Percentiles rank a stretch among this genome's conserved stretches.
Conservation (phyloP, 345 rosid genomes). For the Gossypium raimondii region DNA sequence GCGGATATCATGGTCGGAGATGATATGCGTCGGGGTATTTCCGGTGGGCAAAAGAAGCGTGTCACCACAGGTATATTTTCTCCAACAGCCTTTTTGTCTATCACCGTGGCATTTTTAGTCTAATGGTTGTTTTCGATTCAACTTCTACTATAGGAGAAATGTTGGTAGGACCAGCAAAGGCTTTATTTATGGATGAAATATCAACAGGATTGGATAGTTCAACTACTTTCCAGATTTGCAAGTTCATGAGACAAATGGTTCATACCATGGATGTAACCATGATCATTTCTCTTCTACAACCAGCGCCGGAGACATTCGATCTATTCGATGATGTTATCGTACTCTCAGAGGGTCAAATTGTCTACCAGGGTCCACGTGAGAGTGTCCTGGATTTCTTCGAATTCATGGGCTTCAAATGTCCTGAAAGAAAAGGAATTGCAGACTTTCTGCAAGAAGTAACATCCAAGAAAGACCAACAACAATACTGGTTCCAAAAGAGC, state of each 20-base stretch:
- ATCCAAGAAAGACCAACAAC: constrained; percentile 6
- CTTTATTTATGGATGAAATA: constrained; percentile 12
- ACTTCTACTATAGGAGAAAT: constrained; percentile 3
- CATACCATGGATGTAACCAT: constrained; percentile 9
- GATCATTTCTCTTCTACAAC: constrained; percentile 11
- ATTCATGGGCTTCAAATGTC: constrained; percentile 11
- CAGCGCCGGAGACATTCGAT: neutral
- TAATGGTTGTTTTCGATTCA: neutral
- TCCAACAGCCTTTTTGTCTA: neutral
- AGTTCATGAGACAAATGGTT: constrained; percentile 12
- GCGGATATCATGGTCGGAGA: constrained; percentile 75
- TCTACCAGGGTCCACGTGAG: constrained; percentile 6
- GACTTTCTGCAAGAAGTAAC: constrained; percentile 12
- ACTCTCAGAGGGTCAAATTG: constrained; percentile 4
- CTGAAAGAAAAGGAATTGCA: constrained; percentile 11
- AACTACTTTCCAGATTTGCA: constrained; percentile 12
- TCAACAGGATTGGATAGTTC: constrained; percentile 9
- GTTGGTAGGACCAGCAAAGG: constrained; percentile 11
- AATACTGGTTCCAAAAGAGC: neutral
- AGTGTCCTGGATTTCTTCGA: constrained; percentile 2
- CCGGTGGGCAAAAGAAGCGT: constrained; percentile 85
- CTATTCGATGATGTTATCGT: constrained; percentile 8
- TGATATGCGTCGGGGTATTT: constrained; percentile 77
- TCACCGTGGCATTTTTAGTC: neutral
- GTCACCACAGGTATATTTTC: constrained; percentile 60